Percentiles rank a stretch among this genome's conserved stretches.
phyloP scores from a whole-genome alignment of 345 rosid genomes.

The Euclidium syriacum region DNA sequence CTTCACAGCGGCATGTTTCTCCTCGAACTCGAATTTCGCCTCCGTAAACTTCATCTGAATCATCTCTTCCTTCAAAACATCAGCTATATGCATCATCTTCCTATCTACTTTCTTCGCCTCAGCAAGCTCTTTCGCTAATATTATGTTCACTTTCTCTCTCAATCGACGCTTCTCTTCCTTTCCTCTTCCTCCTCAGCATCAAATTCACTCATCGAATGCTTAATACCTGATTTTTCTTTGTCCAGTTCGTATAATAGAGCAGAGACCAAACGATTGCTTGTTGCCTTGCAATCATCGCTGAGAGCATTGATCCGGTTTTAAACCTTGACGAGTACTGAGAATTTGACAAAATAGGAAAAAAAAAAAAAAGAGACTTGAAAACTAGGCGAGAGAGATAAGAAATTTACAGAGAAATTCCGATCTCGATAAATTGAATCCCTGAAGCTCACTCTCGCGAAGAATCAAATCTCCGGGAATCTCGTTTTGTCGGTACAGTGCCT shows the following conservation, averaged over 20 bases:
- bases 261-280: constrained; percentile 49
- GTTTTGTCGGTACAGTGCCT: too few relatives aligned
- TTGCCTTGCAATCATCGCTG: constrained; percentile 44
- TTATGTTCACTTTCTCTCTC: constrained; percentile 77
- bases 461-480: too few relatives aligned
- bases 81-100: constrained; percentile 85
- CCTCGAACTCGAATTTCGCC: constrained; percentile 79
- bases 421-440: too few relatives aligned
- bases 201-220: constrained; percentile 48
- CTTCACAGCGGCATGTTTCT: constrained; percentile 78
- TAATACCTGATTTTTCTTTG: constrained; percentile 47
- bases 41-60: constrained; percentile 96
- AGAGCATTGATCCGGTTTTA: constrained; percentile 52
- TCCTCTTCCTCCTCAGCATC: constrained; percentile 46
- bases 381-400: too few relatives aligned
- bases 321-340: constrained; percentile 49
- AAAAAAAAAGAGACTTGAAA: neutral
- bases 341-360: neutral
- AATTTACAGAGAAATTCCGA: too few relatives aligned
- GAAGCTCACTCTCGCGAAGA: too few relatives aligned
- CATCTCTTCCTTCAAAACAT: constrained; percentile 84
- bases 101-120: constrained; percentile 46
- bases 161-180: constrained; percentile 56
- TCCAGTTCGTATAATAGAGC: constrained; percentile 61
- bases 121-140: constrained; percentile 64